phyloP scores from a whole-genome alignment of 768 basidiomycete species.

The Panaeolus cyanescens region DNA sequence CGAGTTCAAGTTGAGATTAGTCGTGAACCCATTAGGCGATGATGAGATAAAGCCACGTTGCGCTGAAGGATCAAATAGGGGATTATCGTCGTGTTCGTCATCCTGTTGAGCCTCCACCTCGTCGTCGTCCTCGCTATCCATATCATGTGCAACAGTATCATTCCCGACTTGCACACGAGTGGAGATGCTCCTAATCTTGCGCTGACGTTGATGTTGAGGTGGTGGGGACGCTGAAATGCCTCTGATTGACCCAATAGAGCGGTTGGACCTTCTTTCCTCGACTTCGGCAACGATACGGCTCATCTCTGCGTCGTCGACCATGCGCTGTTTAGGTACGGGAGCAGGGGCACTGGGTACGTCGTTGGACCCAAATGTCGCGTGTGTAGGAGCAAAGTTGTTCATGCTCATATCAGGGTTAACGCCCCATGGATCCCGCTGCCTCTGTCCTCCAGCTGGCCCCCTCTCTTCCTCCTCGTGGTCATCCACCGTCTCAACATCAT shows the following conservation, averaged over 20 bases:
- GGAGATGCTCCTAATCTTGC: not conserved
- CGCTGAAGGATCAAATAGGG: not conserved
- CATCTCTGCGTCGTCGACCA: conserved; percentile 56
- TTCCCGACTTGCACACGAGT: not conserved
- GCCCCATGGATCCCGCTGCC: conserved; percentile 31
- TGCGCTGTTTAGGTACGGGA: not conserved
- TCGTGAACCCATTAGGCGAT: not conserved
- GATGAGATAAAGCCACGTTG: not conserved
- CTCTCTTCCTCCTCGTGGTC: conserved; percentile 28
- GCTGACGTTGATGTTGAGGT: not conserved
- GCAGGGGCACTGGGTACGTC: not conserved
- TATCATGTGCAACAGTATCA: not conserved
- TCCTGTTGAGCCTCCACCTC: conserved; percentile 22
- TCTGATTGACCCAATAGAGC: conserved; percentile 20
- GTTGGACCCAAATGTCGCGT: not conserved
- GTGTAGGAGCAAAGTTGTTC: conserved; percentile 2
- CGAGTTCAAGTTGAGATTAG: conserved; percentile 8
- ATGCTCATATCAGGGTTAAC: conserved; percentile 14
- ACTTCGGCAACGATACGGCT: conserved; percentile 67
- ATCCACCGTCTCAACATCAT: conserved; percentile 21
- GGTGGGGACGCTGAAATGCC: conserved; percentile 4
- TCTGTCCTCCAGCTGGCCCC: conserved; percentile 20
- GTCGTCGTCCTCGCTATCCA: conserved; percentile 12
- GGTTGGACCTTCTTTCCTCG: conserved; percentile 61
- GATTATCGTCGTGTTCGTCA: conserved; percentile 12